phyloP scores from a whole-genome alignment of 345 rosid species.

The Raphanus sativus region DNA sequence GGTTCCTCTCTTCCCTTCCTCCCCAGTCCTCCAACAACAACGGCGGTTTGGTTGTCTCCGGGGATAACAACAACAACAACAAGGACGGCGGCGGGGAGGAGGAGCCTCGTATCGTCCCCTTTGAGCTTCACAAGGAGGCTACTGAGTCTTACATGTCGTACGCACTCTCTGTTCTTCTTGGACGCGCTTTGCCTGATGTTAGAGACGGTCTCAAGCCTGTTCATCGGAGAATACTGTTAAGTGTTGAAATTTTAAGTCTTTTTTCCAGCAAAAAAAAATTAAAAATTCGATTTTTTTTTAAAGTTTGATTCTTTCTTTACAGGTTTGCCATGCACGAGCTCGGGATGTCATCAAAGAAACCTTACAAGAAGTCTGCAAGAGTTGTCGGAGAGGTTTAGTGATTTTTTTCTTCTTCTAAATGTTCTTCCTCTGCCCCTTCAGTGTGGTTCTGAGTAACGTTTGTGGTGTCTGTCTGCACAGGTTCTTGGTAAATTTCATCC shows the following conservation, averaged over 20 bases:
- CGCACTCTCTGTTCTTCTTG: slow-evolving; percentile 91
- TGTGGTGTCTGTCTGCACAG: slow-evolving; percentile 43
- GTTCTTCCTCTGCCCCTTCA: background rate
- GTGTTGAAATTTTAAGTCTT: slow-evolving; percentile 22
- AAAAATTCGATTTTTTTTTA: background rate
- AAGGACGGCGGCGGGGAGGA: background rate
- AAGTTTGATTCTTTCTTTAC: slow-evolving; percentile 17
- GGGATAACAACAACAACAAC: slow-evolving; percentile 32
- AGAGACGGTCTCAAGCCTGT: slow-evolving; percentile 96
- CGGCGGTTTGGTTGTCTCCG: slow-evolving; percentile 16
- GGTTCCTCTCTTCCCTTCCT: slow-evolving; percentile 45
- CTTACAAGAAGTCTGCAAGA: slow-evolving; percentile 96
- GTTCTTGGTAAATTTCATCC: slow-evolving; percentile 98
- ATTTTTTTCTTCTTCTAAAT: background rate
- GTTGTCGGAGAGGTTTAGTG: slow-evolving; percentile 90
- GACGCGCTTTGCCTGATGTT: slow-evolving; percentile 92
- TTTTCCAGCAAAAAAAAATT: too few relatives aligned
- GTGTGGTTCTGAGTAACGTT: background rate
- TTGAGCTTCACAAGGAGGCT: slow-evolving; percentile 90
- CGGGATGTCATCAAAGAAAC: slow-evolving; percentile 84
- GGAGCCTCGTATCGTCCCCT: slow-evolving; percentile 49
- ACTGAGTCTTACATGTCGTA: slow-evolving; percentile 87
- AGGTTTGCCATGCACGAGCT: slow-evolving; percentile 96
- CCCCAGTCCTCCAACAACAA: slow-evolving; percentile 5
- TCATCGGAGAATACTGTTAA: slow-evolving; percentile 84